Evolutionary conservation across 2,329 filamentous ascomycete species (phyloP).

Genomic region (Verticillium dahliae): DNA sequence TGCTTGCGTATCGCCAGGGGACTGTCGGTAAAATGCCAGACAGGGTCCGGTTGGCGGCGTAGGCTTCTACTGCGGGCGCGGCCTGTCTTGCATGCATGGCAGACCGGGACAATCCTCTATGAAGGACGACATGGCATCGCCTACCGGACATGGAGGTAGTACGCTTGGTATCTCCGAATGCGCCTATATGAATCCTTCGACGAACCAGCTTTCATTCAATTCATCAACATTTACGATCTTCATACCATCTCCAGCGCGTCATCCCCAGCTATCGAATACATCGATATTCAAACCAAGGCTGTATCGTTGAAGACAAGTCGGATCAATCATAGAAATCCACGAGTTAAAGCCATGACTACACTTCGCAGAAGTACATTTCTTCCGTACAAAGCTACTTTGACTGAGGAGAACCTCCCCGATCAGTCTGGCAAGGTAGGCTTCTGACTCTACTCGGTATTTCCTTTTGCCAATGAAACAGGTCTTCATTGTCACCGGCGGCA

Average conservation of each 20-base stretch:
- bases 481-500: constrained; percentile 33
- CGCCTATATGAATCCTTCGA: background rate
- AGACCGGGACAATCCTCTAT: too few species aligned
- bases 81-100: too few species aligned
- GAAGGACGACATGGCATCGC: background rate
- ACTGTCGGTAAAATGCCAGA: background rate
- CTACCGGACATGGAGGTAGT: background rate
- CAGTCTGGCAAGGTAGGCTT: constrained; percentile 6
- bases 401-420: constrained; percentile 6
- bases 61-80: background rate
- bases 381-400: constrained; percentile 5
- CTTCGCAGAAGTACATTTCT: constrained; percentile 2
- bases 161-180: background rate
- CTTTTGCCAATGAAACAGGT: constrained; percentile 6
- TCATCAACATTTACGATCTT: too few species aligned
- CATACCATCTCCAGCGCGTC: too few species aligned
- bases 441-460: too few species aligned
- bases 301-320: too few species aligned
- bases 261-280: too few species aligned
- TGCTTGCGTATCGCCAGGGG: background rate
- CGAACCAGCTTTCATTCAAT: background rate
- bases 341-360: background rate
- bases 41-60: background rate
- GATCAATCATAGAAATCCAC: too few species aligned
- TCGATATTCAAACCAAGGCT: too few species aligned